These are phyloP conservation scores for Cardamine occulta DNA, from an alignment of 345 rosid genomes.

Conservation along the genomic window DNA sequence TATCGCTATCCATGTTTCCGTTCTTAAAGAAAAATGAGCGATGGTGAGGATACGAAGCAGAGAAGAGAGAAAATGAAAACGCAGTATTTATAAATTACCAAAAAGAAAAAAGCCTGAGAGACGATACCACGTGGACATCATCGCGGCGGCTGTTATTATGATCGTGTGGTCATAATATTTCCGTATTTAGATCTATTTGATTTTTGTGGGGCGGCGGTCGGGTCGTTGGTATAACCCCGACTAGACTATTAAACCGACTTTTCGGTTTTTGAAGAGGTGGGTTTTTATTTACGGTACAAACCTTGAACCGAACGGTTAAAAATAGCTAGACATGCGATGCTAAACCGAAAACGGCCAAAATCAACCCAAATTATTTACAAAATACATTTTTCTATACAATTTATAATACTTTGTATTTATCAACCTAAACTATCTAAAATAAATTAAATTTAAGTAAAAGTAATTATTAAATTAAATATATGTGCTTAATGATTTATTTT, in stretches of 20 bases:
- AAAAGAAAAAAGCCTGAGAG: background rate
- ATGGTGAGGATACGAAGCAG: constrained; percentile 12
- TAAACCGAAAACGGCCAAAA: too few relatives aligned
- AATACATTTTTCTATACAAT: too few relatives aligned
- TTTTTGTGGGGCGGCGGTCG: background rate
- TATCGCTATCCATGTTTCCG: constrained; percentile 47
- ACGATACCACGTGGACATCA: constrained; percentile 33
- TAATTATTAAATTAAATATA: too few relatives aligned
- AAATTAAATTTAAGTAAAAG: too few relatives aligned
- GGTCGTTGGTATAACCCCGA: constrained; percentile 1
- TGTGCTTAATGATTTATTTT: too few relatives aligned
- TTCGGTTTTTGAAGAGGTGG: constrained; percentile 32
- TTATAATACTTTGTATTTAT: too few relatives aligned
- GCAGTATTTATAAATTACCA: constrained; percentile 17
- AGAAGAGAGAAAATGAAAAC: background rate
- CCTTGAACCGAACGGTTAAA: background rate
- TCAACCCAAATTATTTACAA: too few relatives aligned
- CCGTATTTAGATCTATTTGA: background rate
- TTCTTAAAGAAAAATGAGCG: background rate
- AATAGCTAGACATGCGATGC: background rate
- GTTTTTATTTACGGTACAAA: constrained; percentile 9
- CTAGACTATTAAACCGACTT: constrained; percentile 18
- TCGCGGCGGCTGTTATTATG: background rate
- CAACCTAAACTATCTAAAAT: too few relatives aligned
- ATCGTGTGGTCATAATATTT: constrained; percentile 15